These are phyloP conservation scores for Linanthus parryae DNA, from an alignment of 148 eudicot genomes.

Conservation along the genomic window DNA sequence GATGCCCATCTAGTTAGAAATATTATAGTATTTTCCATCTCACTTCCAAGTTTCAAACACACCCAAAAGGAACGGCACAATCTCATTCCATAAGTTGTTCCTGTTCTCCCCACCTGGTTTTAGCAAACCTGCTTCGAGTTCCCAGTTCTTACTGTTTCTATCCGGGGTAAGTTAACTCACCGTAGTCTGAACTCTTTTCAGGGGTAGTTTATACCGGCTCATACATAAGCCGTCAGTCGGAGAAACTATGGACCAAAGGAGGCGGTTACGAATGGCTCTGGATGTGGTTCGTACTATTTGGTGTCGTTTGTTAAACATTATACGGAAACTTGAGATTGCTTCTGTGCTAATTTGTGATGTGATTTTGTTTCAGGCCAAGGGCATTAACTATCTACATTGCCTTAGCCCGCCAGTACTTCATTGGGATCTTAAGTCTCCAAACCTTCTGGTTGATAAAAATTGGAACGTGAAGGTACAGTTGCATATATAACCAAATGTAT, in stretches of 20 bases:
- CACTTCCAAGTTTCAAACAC: too few relatives aligned
- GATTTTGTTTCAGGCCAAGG: conserved; percentile 65
- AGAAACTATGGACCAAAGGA: conserved; percentile 73
- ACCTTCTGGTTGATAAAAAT: conserved; percentile 87
- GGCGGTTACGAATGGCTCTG: conserved; percentile 84
- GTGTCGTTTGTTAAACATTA: not conserved
- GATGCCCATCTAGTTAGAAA: too few relatives aligned
- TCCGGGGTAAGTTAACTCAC: not conserved
- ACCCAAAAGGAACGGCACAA: too few relatives aligned
- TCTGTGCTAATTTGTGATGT: not conserved
- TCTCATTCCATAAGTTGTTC: too few relatives aligned
- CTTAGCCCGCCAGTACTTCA: conserved; percentile 88
- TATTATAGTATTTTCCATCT: too few relatives aligned
- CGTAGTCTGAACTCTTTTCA: conserved; percentile 25
- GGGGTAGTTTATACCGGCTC: conserved; percentile 86
- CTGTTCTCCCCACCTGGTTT: too few relatives aligned
- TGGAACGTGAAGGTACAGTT: conserved; percentile 80
- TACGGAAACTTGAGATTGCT: too few relatives aligned
- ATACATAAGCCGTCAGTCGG: conserved; percentile 82
- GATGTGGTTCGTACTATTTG: conserved; percentile 70
- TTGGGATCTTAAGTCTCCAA: conserved; percentile 96
- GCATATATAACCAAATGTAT: not conserved
- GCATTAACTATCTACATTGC: conserved; percentile 84
- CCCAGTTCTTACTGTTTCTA: not conserved
- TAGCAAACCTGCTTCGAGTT: too few relatives aligned